Conservation (phyloP, 2,329 filamentous ascomycete species). For the Niveomyces coronatus region DNA sequence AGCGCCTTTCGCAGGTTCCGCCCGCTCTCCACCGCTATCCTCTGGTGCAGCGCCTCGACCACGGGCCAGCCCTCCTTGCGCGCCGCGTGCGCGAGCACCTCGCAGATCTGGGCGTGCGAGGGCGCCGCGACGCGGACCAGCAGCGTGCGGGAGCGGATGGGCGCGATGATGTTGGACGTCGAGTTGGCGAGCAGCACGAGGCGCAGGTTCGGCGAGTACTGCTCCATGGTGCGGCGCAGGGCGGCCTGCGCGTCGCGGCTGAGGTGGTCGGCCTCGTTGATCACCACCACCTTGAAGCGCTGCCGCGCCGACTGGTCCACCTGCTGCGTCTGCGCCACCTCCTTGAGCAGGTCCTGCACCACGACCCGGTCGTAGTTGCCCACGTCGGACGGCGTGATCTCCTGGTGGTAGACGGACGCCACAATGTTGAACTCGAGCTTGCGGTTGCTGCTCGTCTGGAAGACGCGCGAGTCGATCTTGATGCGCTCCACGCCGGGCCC, state of each 20-base stretch:
- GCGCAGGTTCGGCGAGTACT: slow-evolving; percentile 91
- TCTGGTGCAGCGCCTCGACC: slow-evolving; percentile 63
- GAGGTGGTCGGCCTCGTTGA: slow-evolving; percentile 95
- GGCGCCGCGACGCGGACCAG: slow-evolving; percentile 88
- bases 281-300: slow-evolving; percentile 95
- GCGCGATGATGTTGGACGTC: slow-evolving; percentile 98
- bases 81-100: slow-evolving; percentile 58
- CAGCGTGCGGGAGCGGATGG: slow-evolving; percentile 84
- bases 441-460: slow-evolving; percentile 89
- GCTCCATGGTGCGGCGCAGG: slow-evolving; percentile 93
- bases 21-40: slow-evolving; percentile 83
- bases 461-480: slow-evolving; percentile 95
- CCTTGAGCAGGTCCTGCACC: slow-evolving; percentile 88
- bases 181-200: slow-evolving; percentile 90
- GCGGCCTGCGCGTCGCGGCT: slow-evolving; percentile 93
- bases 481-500: slow-evolving; percentile 98
- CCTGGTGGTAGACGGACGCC: slow-evolving; percentile 90
- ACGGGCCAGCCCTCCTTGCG: slow-evolving; percentile 79
- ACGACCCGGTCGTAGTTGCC: slow-evolving; percentile 95
- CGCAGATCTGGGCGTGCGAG: slow-evolving; percentile 72
- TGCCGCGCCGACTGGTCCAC: slow-evolving; percentile 89
- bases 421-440: slow-evolving; percentile 99
- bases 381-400: slow-evolving; percentile 95
- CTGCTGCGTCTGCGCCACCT: slow-evolving; percentile 97
- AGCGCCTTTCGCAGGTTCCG: slow-evolving; percentile 82